Base-by-base conservation (phyloP, 805 yeast species). In the Metschnikowia chrysomelidarum region DNA sequence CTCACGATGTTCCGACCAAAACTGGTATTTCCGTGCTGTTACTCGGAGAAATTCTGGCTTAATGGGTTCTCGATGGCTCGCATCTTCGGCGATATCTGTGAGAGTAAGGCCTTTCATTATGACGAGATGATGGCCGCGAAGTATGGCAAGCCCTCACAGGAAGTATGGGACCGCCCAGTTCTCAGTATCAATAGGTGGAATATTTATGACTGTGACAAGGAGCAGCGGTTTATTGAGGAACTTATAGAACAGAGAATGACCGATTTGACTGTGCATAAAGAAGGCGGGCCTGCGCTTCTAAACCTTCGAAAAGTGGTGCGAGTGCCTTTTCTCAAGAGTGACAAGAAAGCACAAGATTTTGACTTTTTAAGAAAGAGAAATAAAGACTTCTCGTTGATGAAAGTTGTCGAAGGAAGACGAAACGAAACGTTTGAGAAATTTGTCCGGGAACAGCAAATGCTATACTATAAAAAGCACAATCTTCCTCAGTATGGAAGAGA, bases 11-110 rank as follows among this genome's bases (percentile, higher is more conserved):
- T 73, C 33, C 50, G 40, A 7, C 73, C 75, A 0, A 45, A 36
- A 9, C 69, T 69, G 30, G 73, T 73, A 0, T 69, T 57, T 31
- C 77, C 77, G 0, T 64, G 71, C 30, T 59, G 57, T n/a, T 66
- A 57, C 23, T 57, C 64, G 1, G 30, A 24, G 7, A 23, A 42
- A 1, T 46, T 59, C 0, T 71, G 73, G 75, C 34, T 30, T 7
- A 44, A 47, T 16, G 75, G 75, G 0, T 62, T 67, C 35, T 44
- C 57, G 17, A 64, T 73, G 59, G 27, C 49, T 4, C 47, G 73
- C 24, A 45, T 69, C 2, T 73, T 71, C 54, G 73, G 73, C 3
- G 30, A 29, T 11, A 17, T 43, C n/a, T 47, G 51, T 32, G n/a
- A 18, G 11, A 39, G 25, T 5, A 15, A 14, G 2, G n/a, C 16